Evolutionary conservation across 441 rosid species (phyloP).

Genomic region (Populus hybrid): DNA sequence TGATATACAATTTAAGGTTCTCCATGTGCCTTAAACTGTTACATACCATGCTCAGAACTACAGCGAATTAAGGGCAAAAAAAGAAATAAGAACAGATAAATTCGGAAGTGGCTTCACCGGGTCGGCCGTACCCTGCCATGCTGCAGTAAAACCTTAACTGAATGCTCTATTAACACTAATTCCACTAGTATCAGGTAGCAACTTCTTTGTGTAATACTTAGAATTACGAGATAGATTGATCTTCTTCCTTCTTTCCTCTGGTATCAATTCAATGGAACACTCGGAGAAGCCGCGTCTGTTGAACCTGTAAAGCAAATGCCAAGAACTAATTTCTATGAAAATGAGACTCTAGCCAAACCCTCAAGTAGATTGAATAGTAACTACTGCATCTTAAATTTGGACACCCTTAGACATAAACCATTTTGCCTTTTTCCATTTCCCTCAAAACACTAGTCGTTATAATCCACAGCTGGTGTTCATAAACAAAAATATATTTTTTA

Average conservation of each 20-base stretch:
- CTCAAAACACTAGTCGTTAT: background rate
- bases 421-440: background rate
- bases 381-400: background rate
- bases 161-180: slow-evolving; percentile 38
- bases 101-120: background rate
- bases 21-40: too few relatives aligned
- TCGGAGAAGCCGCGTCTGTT: slow-evolving; percentile 78
- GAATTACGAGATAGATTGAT: slow-evolving; percentile 79
- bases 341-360: too few relatives aligned
- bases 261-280: slow-evolving; percentile 67
- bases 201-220: slow-evolving; percentile 77
- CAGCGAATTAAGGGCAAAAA: background rate
- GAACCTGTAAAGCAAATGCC: slow-evolving; percentile 44
- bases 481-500: background rate
- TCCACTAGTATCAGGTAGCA: slow-evolving; percentile 69
- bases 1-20: too few relatives aligned
- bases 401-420: background rate
- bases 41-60: background rate
- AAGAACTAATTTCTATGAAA: background rate
- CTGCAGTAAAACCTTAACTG: slow-evolving; percentile 7
- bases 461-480: background rate
- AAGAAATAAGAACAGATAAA: background rate
- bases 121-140: too few relatives aligned
- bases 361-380: background rate
- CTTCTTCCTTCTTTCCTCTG: slow-evolving; percentile 56